These are phyloP conservation scores for Corynascus novoguineensis DNA, from an alignment of 495 filamentous ascomycete genomes.

Conservation along the genomic window DNA sequence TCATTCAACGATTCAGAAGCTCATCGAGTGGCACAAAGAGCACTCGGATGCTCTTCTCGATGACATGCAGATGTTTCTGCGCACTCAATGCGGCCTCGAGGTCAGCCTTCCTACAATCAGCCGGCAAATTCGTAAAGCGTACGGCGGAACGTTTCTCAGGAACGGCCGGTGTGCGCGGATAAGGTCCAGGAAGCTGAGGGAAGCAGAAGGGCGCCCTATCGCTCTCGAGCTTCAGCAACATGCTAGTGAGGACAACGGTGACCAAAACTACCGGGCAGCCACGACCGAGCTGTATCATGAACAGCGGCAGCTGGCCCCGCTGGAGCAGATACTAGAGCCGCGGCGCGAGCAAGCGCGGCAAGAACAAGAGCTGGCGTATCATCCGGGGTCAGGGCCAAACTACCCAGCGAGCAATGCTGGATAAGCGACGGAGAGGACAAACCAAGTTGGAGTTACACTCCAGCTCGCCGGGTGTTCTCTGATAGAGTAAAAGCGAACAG, in stretches of 20 bases:
- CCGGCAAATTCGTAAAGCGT: slow-evolving; percentile 7
- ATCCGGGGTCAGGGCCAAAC: neutral
- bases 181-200: slow-evolving; percentile 14
- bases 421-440: neutral
- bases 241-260: neutral
- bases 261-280: neutral
- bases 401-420: neutral
- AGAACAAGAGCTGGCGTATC: neutral
- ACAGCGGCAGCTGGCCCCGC: slow-evolving; percentile 9
- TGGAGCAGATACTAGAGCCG: neutral
- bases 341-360: neutral
- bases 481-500: too few relatives aligned
- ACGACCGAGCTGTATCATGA: neutral
- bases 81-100: slow-evolving; percentile 19
- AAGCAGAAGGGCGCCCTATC: slow-evolving; percentile 16
- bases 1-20: slow-evolving; percentile 17
- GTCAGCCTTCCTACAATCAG: slow-evolving; percentile 25
- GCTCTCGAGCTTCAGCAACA: slow-evolving; percentile 10
- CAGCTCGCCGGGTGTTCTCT: too few relatives aligned
- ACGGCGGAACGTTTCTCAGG: slow-evolving; percentile 8
- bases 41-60: slow-evolving; percentile 27
- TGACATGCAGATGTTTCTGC: slow-evolving; percentile 28
- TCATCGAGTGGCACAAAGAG: slow-evolving; percentile 25
- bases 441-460: too few relatives aligned
- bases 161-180: slow-evolving; percentile 8